phyloP scores from a whole-genome alignment of 2,329 filamentous ascomycete genomes.

The Nemania diffusa region DNA sequence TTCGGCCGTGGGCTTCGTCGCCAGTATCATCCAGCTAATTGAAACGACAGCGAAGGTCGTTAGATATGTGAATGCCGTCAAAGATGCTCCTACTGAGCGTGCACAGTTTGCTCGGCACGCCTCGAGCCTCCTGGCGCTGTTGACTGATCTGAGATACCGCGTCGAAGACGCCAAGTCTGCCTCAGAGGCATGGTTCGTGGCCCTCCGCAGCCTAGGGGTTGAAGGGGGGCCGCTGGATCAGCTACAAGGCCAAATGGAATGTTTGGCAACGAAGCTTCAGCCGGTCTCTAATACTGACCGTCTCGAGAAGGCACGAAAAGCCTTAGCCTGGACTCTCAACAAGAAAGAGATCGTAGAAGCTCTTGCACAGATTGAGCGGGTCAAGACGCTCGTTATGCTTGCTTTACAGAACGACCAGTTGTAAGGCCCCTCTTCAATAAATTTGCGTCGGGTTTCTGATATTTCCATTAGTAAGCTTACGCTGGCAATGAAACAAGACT shows the following conservation, averaged over 20 bases:
- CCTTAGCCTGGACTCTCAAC: background rate
- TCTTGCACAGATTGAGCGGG: background rate
- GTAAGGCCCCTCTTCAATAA: background rate
- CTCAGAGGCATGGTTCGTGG: background rate
- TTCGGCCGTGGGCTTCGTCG: background rate
- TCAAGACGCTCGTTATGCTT: background rate
- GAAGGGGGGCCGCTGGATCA: background rate
- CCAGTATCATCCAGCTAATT: background rate
- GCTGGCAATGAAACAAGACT: background rate
- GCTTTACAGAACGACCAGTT: background rate
- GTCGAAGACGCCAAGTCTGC: background rate
- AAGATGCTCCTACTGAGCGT: background rate
- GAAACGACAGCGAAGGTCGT: background rate
- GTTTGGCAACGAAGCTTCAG: background rate
- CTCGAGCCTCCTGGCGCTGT: background rate
- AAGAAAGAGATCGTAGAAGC: background rate
- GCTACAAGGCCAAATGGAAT: background rate
- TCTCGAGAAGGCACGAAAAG: background rate
- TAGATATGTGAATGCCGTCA: background rate
- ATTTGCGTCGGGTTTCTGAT: background rate
- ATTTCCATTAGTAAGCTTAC: background rate
- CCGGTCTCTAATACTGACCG: background rate
- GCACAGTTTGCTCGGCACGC: background rate
- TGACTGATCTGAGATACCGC: background rate
- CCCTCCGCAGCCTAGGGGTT: background rate